Conservation (phyloP, 2,329 filamentous ascomycete species). For the Scleromitrula shiraiana region DNA sequence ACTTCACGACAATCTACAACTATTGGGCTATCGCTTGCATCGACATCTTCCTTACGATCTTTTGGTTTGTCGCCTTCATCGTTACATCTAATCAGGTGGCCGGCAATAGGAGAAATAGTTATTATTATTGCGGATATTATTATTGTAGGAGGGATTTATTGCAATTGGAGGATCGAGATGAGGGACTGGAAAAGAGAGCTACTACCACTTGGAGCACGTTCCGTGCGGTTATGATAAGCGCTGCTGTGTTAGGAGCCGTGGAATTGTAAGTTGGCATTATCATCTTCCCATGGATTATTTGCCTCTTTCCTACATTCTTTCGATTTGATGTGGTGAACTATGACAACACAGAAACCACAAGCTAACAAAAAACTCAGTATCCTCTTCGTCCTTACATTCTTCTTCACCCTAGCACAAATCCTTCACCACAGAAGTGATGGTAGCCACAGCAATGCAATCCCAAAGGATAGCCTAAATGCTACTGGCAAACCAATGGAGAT, state of each 20-base stretch:
- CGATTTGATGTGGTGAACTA: background rate
- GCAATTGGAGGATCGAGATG: slow-evolving; percentile 2
- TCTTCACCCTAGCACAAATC: background rate
- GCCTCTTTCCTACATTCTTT: background rate
- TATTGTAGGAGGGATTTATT: background rate
- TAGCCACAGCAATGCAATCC: background rate
- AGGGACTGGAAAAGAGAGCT: background rate
- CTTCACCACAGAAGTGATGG: background rate
- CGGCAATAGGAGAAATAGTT: background rate
- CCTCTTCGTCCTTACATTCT: slow-evolving; percentile 5
- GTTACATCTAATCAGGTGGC: background rate
- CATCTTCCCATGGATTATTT: background rate
- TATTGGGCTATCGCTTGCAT: slow-evolving; percentile 4
- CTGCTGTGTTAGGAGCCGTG: background rate
- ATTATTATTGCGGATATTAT: slow-evolving; percentile 3
- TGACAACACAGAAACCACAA: too few relatives aligned
- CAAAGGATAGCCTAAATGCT: background rate
- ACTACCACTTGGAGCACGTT: background rate
- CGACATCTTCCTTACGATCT: background rate
- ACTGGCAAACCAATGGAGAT: background rate
- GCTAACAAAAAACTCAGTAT: background rate
- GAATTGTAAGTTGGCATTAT: slow-evolving; percentile 3
- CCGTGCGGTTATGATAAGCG: background rate
- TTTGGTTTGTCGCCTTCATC: slow-evolving; percentile 5
- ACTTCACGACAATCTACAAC: slow-evolving; percentile 1